Conservation (phyloP, 2,329 filamentous ascomycete genomes). For the Pyrenochaeta sp. region DNA sequence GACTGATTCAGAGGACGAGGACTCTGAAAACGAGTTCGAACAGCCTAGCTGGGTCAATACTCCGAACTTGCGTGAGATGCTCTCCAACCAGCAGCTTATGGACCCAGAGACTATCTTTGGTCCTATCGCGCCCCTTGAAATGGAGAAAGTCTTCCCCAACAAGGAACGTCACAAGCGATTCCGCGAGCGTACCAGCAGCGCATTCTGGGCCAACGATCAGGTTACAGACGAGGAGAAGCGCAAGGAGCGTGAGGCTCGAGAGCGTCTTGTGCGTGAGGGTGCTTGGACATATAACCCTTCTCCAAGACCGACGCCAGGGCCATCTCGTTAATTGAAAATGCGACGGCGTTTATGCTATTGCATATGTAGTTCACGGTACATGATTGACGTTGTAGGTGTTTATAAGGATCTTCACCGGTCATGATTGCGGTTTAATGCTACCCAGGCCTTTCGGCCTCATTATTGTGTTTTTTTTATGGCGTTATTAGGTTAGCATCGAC, state of each 20-base stretch:
- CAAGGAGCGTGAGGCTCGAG: constrained; percentile 79
- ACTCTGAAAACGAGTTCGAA: constrained; percentile 69
- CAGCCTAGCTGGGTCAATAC: constrained; percentile 89
- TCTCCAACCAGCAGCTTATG: constrained; percentile 83
- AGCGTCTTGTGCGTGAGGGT: constrained; percentile 81
- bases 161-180: constrained; percentile 90
- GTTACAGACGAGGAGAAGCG: constrained; percentile 88
- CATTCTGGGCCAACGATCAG: constrained; percentile 88
- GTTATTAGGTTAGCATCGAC: constrained; percentile 2
- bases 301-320: constrained; percentile 34
- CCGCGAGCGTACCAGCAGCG: constrained; percentile 88
- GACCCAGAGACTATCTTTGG: constrained; percentile 90
- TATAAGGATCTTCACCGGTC: background rate
- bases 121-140: constrained; percentile 83
- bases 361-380: constrained; percentile 3
- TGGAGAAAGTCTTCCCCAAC: constrained; percentile 88
- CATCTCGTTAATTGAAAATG: constrained; percentile 15
- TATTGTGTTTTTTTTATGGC: background rate
- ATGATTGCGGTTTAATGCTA: background rate
- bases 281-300: constrained; percentile 69
- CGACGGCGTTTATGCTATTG: background rate
- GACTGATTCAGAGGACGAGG: constrained; percentile 91
- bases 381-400: constrained; percentile 1
- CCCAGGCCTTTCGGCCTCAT: background rate
- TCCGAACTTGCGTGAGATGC: constrained; percentile 77